Conservation (phyloP, 148 eudicot genomes). For the Polygonum aviculare region DNA sequence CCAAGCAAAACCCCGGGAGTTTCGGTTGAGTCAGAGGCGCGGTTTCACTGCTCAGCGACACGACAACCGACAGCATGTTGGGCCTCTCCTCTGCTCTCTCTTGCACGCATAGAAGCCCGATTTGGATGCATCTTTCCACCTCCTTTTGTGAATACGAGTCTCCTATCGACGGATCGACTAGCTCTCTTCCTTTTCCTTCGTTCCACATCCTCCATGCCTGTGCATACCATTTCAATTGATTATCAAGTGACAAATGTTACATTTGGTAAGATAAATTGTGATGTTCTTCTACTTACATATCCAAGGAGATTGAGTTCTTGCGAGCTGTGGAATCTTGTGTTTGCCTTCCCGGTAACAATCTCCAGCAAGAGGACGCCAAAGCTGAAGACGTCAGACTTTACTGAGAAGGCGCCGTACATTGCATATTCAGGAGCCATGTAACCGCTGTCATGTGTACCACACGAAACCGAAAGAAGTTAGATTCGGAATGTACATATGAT, state of each 20-base stretch:
- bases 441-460: background rate
- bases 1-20: conserved; percentile 49
- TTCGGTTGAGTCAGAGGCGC: conserved; percentile 45
- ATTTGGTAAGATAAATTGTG: background rate
- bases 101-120: conserved; percentile 75
- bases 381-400: conserved; percentile 8
- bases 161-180: conserved; percentile 37
- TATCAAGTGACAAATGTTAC: background rate
- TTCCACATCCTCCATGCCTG: conserved; percentile 81
- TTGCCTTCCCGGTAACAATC: background rate
- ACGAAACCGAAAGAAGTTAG: background rate
- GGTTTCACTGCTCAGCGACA: conserved; percentile 60
- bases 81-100: conserved; percentile 81
- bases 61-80: conserved; percentile 51
- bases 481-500: background rate
- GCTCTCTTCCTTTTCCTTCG: conserved; percentile 52
- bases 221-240: background rate
- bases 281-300: background rate
- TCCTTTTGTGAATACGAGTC: conserved; percentile 27
- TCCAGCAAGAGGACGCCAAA: conserved; percentile 7
- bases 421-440: conserved; percentile 12
- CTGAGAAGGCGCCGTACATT: conserved; percentile 3
- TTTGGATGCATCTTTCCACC: conserved; percentile 64
- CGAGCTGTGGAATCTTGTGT: background rate
- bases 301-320: conserved; percentile 5